Base-by-base conservation (phyloP, 768 basidiomycete species). In the Mycena olivaceomarginata region DNA sequence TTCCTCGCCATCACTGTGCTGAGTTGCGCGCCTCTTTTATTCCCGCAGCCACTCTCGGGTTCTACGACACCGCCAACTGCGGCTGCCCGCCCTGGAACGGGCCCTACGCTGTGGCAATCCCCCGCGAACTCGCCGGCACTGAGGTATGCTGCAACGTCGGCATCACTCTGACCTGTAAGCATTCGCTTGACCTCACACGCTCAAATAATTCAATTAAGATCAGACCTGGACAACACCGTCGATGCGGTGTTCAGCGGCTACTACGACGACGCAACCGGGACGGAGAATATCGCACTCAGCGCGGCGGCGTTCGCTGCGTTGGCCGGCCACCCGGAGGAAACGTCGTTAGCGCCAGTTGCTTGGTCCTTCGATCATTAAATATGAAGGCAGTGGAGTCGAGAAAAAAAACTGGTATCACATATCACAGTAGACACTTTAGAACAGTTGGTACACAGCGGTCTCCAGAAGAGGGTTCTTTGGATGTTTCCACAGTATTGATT, bases 281-380 rank as follows among this genome's bases (percentile, higher is more conserved):
- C 74, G 5, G 56, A 75, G 53, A 31, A 75, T 22, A 40, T 70
- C 25, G 68, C 62, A 40, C 68, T 75, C 45, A 75, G 68, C 56
- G 12, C 53, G 11, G 12, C 7, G 15, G 68, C 74, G 1, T 75
- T 75, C 31, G 68, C 22, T 0, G 53, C 31, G 1, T 22, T 75
- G 40, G 68, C 20, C 2, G 63, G 20, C 18, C 18, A 1, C 37
- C 45, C 67, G 1, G 43, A 48, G 37, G 37, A 70, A 2, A 75
- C 63, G 3, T 25, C 63, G 18, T 64, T 70, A 16, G n/a, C 74
- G 18, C 63, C 63, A 4, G 68, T 70, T 15, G 66, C 68, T 11
- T 75, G 74, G 74, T 56, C 63, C 0, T 75, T 75, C 74, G 51
- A 53, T 53, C 31, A 31, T 31, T 31, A 31, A 31, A 31, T 31